Evolutionary conservation across 2,329 filamentous ascomycete species (phyloP).

Genomic region (Phyllosticta ampelicida): DNA sequence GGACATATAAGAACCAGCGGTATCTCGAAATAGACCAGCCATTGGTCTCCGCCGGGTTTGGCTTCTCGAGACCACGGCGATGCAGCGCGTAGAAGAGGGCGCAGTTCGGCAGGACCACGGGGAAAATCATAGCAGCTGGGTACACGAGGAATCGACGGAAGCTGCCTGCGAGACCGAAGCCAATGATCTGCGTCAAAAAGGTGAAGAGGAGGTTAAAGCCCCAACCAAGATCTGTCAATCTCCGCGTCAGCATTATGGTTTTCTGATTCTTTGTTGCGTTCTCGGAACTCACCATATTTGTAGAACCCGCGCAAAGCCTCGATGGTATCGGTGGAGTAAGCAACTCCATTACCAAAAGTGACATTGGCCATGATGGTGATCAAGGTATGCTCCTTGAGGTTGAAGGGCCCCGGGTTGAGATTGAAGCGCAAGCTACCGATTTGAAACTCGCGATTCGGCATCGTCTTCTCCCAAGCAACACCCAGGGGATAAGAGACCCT

Average conservation of each 20-base stretch:
- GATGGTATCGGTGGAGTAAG: conserved; percentile 38
- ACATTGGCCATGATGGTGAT: conserved; percentile 54
- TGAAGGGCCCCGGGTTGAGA: conserved; percentile 48
- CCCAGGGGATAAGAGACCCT: conserved; percentile 6
- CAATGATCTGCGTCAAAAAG: conserved; percentile 6
- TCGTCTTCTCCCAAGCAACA: conserved; percentile 39
- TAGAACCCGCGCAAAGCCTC: conserved; percentile 9
- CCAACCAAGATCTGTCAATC: conserved; percentile 42
- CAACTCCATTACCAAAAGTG: conserved; percentile 44
- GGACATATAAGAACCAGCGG: conserved; percentile 17
- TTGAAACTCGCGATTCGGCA: conserved; percentile 33
- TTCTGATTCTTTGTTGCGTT: background rate
- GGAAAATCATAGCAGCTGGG: conserved; percentile 20
- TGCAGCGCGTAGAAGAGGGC: conserved; percentile 19
- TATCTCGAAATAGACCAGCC: conserved; percentile 18
- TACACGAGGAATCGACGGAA: conserved; percentile 17
- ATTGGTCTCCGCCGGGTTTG: conserved; percentile 12
- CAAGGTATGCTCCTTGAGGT: conserved; percentile 51
- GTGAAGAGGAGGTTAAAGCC: conserved; percentile 17
- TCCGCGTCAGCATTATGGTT: background rate
- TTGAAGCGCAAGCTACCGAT: background rate
- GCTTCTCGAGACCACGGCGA: background rate
- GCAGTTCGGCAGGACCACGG: conserved; percentile 15
- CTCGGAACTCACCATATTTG: background rate
- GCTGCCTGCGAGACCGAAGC: conserved; percentile 18